Evolutionary conservation across 2,329 filamentous ascomycete genomes (phyloP).

Genomic region (Cladophialophora chaetospira): DNA sequence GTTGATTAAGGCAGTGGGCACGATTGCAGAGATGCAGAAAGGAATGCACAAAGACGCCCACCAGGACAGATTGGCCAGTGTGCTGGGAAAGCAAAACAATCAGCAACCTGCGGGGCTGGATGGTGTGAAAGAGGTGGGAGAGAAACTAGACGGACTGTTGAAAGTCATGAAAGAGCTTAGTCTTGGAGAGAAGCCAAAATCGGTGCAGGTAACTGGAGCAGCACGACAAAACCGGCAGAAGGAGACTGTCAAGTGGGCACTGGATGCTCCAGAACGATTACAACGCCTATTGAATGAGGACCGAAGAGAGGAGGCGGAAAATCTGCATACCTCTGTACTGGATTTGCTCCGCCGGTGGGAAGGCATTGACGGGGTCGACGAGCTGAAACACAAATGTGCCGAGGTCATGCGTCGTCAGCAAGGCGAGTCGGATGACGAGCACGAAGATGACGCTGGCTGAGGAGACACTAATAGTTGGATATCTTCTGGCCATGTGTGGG

Average conservation of each 20-base stretch:
- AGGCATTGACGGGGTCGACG: slow-evolving; percentile 46
- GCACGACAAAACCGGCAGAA: slow-evolving; percentile 37
- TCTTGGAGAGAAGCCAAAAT: slow-evolving; percentile 39
- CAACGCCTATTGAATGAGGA: slow-evolving; percentile 41
- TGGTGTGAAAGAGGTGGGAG: slow-evolving; percentile 27
- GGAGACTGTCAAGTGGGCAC: slow-evolving; percentile 50
- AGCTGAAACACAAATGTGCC: slow-evolving; percentile 44
- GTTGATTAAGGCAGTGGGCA: slow-evolving; percentile 93
- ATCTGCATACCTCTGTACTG: slow-evolving; percentile 46
- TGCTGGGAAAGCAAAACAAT: slow-evolving; percentile 7
- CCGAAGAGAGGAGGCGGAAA: slow-evolving; percentile 43
- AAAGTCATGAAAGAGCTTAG: slow-evolving; percentile 50
- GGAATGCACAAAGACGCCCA: slow-evolving; percentile 52
- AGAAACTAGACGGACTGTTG: slow-evolving; percentile 42
- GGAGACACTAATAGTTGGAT: too few species aligned
- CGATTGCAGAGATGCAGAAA: slow-evolving; percentile 71
- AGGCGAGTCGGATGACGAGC: not conserved
- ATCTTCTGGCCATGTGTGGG: too few species aligned
- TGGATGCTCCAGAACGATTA: slow-evolving; percentile 45
- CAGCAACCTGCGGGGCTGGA: slow-evolving; percentile 20
- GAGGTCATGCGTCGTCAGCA: slow-evolving; percentile 39
- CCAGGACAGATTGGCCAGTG: slow-evolving; percentile 38
- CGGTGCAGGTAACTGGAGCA: slow-evolving; percentile 36
- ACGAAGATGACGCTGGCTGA: slow-evolving; percentile 8
- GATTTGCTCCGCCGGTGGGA: slow-evolving; percentile 46